A percentile compares a stretch with the other conserved stretches of the same genome.
phyloP scores from a whole-genome alignment of 805 yeast genomes.

The Ogataea sp. region DNA sequence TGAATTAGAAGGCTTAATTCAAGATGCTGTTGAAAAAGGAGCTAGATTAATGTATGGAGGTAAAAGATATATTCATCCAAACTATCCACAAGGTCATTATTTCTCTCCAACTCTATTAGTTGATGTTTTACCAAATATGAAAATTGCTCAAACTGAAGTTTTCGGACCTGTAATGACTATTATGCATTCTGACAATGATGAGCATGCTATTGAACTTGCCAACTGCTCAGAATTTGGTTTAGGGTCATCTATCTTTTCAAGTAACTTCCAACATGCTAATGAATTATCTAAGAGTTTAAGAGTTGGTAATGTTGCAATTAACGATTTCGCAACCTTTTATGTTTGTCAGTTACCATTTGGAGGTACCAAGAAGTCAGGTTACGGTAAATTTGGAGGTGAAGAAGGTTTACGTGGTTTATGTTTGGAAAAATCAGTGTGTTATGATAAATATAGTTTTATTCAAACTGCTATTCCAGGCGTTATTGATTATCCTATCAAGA shows the following conservation, averaged over 20 bases:
- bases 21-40: slow-evolving; percentile 73
- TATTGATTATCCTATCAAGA: slow-evolving; percentile 83
- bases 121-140: slow-evolving; percentile 72
- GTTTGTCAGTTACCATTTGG: slow-evolving; percentile 97
- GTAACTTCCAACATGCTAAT: slow-evolving; percentile 46
- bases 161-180: slow-evolving; percentile 88
- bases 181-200: slow-evolving; percentile 59
- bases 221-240: slow-evolving; percentile 84
- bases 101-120: slow-evolving; percentile 84
- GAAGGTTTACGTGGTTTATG: slow-evolving; percentile 93
- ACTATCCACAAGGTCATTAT: slow-evolving; percentile 92
- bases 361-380: slow-evolving; percentile 87
- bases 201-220: slow-evolving; percentile 68
- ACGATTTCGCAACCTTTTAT: slow-evolving; percentile 95
- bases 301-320: slow-evolving; percentile 92
- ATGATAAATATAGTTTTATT: slow-evolving; percentile 71
- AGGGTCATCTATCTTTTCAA: slow-evolving; percentile 87
- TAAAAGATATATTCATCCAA: slow-evolving; percentile 71
- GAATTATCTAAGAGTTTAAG: slow-evolving; percentile 55
- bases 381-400: slow-evolving; percentile 96
- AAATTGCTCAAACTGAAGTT: slow-evolving; percentile 81
- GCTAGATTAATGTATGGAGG: slow-evolving; percentile 83
- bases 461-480: slow-evolving; percentile 82
- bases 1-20: slow-evolving; percentile 54
- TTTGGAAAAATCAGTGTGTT: slow-evolving; percentile 77